A percentile compares a stretch with the other conserved stretches of the same genome.
These are phyloP conservation scores for Akanthomyces uredinophilus DNA, from an alignment of 2,329 filamentous ascomycete genomes.

Conservation along the genomic window DNA sequence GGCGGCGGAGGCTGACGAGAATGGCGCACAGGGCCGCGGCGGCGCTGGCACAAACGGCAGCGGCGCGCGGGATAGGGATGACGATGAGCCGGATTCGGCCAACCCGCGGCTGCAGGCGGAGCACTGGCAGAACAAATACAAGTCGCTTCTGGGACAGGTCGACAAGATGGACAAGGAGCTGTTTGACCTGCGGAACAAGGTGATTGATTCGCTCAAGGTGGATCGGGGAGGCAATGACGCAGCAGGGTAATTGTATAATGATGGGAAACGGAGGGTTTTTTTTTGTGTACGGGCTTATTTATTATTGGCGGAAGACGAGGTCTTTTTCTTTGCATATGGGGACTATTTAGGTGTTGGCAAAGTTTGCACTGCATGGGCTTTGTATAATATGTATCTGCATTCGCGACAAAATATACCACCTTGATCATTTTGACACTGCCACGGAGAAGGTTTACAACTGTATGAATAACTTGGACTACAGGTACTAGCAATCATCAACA, in stretches of 20 bases:
- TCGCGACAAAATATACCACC: too few relatives aligned
- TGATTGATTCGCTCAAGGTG: conserved; percentile 34
- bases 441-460: too few relatives aligned
- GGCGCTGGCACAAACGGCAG: too few relatives aligned
- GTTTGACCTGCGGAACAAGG: conserved; percentile 35
- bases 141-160: conserved; percentile 54
- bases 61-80: neutral
- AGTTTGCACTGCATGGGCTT: too few relatives aligned
- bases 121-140: conserved; percentile 50
- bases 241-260: neutral
- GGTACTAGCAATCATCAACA: too few relatives aligned
- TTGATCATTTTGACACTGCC: too few relatives aligned
- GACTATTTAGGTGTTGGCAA: too few relatives aligned
- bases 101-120: conserved; percentile 27
- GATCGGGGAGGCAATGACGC: neutral
- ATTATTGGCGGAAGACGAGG: too few relatives aligned
- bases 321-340: too few relatives aligned
- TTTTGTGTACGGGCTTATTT: neutral
- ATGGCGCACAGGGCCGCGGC: too few relatives aligned
- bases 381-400: too few relatives aligned
- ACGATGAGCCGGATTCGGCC: neutral
- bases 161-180: conserved; percentile 53
- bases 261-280: neutral
- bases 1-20: conserved; percentile 13
- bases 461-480: too few relatives aligned